phyloP scores from a whole-genome alignment of 257 asterid genomes.

The Przewalskia tangutica region DNA sequence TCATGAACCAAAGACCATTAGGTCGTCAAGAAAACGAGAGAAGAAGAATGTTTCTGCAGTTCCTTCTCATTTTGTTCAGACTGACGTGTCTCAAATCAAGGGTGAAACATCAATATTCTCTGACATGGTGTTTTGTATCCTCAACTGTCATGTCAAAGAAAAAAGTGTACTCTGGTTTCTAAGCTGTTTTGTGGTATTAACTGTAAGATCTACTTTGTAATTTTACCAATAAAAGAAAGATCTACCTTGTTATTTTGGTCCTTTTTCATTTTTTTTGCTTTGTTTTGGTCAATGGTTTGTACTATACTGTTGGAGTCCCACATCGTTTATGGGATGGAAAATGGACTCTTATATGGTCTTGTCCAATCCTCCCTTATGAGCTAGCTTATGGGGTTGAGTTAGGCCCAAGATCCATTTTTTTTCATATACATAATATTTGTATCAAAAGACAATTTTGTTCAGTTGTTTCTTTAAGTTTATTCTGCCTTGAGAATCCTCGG shows the following conservation, averaged over 20 bases:
- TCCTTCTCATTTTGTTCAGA: slow-evolving; percentile 80
- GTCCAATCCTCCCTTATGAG: too few relatives aligned
- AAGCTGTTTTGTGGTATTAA: not conserved
- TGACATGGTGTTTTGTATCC: slow-evolving; percentile 81
- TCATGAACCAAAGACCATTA: slow-evolving; percentile 41
- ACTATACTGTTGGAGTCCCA: too few relatives aligned
- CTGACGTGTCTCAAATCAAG: slow-evolving; percentile 80
- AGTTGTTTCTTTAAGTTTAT: not conserved
- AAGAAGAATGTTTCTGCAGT: slow-evolving; percentile 60
- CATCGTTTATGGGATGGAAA: too few relatives aligned
- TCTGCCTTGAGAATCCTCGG: not conserved
- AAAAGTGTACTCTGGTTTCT: not conserved
- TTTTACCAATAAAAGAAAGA: not conserved
- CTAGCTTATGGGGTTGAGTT: too few relatives aligned
- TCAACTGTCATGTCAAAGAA: not conserved
- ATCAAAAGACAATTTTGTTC: not conserved
- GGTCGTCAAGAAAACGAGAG: slow-evolving; percentile 35
- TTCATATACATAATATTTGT: not conserved
- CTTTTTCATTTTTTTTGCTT: not conserved
- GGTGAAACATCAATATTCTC: slow-evolving; percentile 69
- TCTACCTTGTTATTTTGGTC: not conserved
- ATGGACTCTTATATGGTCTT: too few relatives aligned
- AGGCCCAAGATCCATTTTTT: too few relatives aligned
- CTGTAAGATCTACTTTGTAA: not conserved
- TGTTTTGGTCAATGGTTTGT: not conserved